Base-by-base conservation (phyloP, 129 eudicot genomes). In the Silybum marianum region DNA sequence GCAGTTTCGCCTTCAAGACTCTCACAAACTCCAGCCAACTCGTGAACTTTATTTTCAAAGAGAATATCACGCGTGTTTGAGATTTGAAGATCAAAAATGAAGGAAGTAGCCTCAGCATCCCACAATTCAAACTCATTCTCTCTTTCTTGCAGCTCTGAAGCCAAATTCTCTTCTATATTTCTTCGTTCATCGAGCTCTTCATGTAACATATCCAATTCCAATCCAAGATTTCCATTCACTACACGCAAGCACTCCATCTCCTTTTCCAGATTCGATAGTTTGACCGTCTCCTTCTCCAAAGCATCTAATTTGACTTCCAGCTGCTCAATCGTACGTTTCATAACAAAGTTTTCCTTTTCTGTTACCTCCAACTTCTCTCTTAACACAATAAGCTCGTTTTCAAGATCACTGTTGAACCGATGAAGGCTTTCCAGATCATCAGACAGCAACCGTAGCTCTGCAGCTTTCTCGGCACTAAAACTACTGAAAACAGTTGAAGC, bases 71-170 rank as follows among this genome's bases (percentile, higher is more conserved):
- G 84, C 9, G 92, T 75, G 76, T 87, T 84, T 1, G 97, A 90
- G 48, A 89, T 38, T 81, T 95, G 99, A 84, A 95, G 97, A 86
- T 93, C 97, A 65, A 95, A 95, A 81, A 88, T 86, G 77, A 95
- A 95, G 2, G 95, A 75, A 16, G 93, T 68, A 1, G 99, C 99
- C 87, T 95, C 99, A 7, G 99, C 89, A 62, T 95, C 99, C 98
- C 98, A 95, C 22, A 95, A 85, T 80, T 93, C 92, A 83, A 87
- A 91, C 80, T 91, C 99, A 13, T 88, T 87, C 79, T 80, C 92
- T 66, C 86, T 85, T 75, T 89, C 95, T 81, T 88, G 89, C 71
- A 95, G 89, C 78, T 95, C 95, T 1, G 81, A 89, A 82, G 82
- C 75, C 87, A 95, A 69, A 75, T 79, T 72, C 72, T 84, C 90